Base-by-base conservation (phyloP, 257 asterid species). In the Solanum clarkiae region DNA sequence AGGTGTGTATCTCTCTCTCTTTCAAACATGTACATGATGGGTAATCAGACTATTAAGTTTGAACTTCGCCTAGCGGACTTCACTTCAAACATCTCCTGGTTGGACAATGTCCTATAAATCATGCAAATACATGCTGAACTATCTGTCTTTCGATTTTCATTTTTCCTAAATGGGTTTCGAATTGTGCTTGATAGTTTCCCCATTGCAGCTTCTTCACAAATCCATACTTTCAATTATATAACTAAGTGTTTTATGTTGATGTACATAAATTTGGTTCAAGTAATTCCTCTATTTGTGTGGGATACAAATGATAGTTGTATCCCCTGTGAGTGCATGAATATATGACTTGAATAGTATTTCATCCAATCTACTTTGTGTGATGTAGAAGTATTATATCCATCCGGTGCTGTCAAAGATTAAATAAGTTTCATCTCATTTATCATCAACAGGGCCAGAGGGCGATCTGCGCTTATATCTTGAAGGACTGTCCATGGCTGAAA, bases 381-480 rank as follows among this genome's bases (percentile, higher is more conserved):
- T 10, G 51, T 40, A 18, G 79, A 6, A 44, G 7, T 72, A 44
- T 20, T 71, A 45, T 20, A 72, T 44, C 36, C 80, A 72, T 71
- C 17, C 4, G 4, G 11, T 72, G 56, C 29, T 72, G 80, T 44
- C 56, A 44, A 2, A 53, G 42, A 70, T 70, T 24, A 60, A 53
- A 80, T 63, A 42, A 81, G 40, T 36, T 55, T 82, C 62, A n/a
- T 68, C 71, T 83, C 68, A 68, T 26, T 85, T 80, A 57, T 71
- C 7, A 8, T 11, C 79, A 51, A 32, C 91, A 94, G 99, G 95
- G 83, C 97, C 97, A 22, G 94, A 88, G 75, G 99, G 99, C 29
- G 94, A 92, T 88, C 92, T 95, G 32, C 97, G 97, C 6, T 42
- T 86, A 57, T 95, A 94, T 85, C 84, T 95, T 86, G 95, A 95